These are phyloP conservation scores for Lactuca sativa DNA, from an alignment of 129 eudicot species.

Conservation along the genomic window DNA sequence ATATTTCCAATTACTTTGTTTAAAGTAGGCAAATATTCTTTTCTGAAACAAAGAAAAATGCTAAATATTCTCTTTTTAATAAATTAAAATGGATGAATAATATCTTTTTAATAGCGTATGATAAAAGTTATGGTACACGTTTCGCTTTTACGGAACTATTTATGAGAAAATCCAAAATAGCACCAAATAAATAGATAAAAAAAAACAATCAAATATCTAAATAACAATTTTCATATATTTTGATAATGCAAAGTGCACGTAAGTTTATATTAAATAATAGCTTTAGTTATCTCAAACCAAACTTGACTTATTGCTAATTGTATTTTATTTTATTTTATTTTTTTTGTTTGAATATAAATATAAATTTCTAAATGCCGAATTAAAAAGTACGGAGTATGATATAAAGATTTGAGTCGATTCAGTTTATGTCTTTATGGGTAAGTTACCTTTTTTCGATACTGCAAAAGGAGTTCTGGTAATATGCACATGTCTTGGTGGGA, in stretches of 20 bases:
- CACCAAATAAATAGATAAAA: not conserved
- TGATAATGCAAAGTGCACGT: not conserved
- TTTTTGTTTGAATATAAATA: no score
- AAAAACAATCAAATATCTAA: not conserved
- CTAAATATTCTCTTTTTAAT: slow-evolving; percentile 21
- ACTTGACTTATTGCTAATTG: no score
- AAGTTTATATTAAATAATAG: no score
- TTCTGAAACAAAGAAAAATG: slow-evolving; percentile 14
- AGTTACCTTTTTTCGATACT: not conserved
- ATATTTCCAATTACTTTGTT: not conserved
- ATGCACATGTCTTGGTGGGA: slow-evolving; percentile 2
- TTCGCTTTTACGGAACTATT: not conserved
- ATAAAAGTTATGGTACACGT: not conserved
- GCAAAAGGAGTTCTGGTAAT: slow-evolving; percentile 3
- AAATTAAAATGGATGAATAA: slow-evolving; percentile 6
- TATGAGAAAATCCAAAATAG: not conserved
- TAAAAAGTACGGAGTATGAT: no score
- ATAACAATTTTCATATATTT: not conserved
- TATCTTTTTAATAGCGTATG: slow-evolving; percentile 7
- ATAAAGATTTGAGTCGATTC: not conserved
- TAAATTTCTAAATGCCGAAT: no score
- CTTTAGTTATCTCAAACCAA: no score
- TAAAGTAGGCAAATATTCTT: slow-evolving; percentile 23
- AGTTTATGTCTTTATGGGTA: not conserved
- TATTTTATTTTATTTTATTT: no score